phyloP scores from a whole-genome alignment of 192 early-diverging fungal species.

The Haplosporangium gracile region DNA sequence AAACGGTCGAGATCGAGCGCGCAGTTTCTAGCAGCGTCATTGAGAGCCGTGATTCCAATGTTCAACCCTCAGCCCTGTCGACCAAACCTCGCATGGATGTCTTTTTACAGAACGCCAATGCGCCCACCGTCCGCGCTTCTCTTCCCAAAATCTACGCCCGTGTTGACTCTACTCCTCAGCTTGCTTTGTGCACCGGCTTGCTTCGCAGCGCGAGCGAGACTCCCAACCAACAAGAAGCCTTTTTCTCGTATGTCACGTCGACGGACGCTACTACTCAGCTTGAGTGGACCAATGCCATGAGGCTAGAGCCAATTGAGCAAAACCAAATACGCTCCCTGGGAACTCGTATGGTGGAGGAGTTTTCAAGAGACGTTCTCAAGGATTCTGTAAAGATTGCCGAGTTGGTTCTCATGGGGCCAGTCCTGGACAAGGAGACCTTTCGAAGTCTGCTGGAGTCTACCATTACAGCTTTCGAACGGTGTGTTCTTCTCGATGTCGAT shows the following conservation, averaged over 20 bases:
- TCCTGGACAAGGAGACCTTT: not conserved
- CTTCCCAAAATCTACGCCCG: not conserved
- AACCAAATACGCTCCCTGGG: not conserved
- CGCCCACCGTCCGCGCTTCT: not conserved
- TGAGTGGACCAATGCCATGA: not conserved
- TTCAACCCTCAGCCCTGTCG: not conserved
- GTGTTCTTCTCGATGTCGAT: not conserved
- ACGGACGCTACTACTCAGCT: not conserved
- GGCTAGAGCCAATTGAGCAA: not conserved
- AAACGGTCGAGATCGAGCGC: not conserved
- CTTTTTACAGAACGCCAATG: not conserved
- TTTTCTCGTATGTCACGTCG: not conserved
- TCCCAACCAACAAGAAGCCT: not conserved
- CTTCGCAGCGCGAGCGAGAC: not conserved
- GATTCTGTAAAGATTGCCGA: not conserved
- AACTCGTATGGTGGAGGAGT: not conserved
- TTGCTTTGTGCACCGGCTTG: not conserved
- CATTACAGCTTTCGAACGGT: not conserved
- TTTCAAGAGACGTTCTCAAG: not conserved
- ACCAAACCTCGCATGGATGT: not conserved
- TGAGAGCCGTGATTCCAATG: not conserved
- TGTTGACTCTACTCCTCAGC: not conserved
- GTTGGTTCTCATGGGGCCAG: not conserved
- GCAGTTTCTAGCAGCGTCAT: not conserved
- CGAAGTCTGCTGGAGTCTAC: not conserved